These are phyloP conservation scores for Gentiana straminea DNA, from an alignment of 257 asterid species.

Conservation along the genomic window DNA sequence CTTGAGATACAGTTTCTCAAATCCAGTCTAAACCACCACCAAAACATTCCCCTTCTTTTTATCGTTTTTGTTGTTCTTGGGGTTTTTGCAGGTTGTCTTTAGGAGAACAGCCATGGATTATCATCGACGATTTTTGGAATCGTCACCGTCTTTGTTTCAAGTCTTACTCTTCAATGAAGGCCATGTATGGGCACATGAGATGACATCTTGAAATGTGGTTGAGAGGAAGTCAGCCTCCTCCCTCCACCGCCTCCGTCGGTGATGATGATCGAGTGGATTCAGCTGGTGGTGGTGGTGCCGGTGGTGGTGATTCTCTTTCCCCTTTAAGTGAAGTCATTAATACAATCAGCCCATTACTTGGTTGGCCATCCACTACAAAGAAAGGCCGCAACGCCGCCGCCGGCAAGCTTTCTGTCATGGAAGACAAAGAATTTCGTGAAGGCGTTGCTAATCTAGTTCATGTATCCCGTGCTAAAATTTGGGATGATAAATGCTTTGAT, in stretches of 20 bases:
- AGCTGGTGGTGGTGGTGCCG: not conserved
- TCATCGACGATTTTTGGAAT: too few species aligned
- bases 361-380: slow-evolving; percentile 48
- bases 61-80: too few species aligned
- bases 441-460: too few species aligned
- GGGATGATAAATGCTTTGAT: too few species aligned
- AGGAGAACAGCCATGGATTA: too few species aligned
- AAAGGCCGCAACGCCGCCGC: slow-evolving; percentile 37
- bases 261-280: slow-evolving; percentile 9
- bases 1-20: too few species aligned
- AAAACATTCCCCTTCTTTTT: too few species aligned
- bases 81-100: too few species aligned
- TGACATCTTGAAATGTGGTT: slow-evolving; percentile 47
- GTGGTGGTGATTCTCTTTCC: not conserved
- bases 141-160: slow-evolving; percentile 20
- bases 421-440: too few species aligned
- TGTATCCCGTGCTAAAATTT: too few species aligned
- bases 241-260: slow-evolving; percentile 13
- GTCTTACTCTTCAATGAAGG: slow-evolving; percentile 36
- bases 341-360: slow-evolving; percentile 13
- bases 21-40: too few species aligned
- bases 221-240: slow-evolving; percentile 50
- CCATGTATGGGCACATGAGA: slow-evolving; percentile 57
- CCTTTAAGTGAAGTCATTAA: slow-evolving; percentile 2
- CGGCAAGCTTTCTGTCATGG: too few species aligned